Percentiles rank a stretch among this genome's conserved stretches.
Evolutionary conservation across 306 rosid species (phyloP).

Genomic region (Carpinus viminea): DNA sequence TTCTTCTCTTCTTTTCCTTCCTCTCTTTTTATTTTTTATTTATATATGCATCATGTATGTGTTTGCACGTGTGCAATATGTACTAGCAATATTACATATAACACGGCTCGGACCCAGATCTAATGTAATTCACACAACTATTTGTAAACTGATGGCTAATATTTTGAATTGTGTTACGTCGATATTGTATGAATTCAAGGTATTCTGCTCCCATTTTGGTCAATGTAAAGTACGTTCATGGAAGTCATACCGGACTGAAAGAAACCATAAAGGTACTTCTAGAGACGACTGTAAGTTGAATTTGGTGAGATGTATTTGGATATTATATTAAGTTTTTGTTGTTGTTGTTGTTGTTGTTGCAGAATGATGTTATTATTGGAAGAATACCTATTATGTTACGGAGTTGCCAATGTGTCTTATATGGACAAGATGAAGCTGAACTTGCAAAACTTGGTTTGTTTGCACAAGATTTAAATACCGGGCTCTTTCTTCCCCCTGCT

Average conservation of each 20-base stretch:
- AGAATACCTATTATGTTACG: constrained; percentile 90
- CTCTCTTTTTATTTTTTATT: no score
- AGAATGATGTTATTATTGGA: constrained; percentile 61
- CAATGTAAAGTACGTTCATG: constrained; percentile 63
- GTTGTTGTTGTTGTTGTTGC: constrained; percentile 5
- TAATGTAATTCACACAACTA: background rate
- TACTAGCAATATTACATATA: background rate
- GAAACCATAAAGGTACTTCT: constrained; percentile 39
- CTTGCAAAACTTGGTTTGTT: constrained; percentile 79
- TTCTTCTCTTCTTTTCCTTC: no score
- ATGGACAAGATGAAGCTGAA: constrained; percentile 75
- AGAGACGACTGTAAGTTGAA: constrained; percentile 17
- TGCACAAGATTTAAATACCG: background rate
- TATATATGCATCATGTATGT: no score
- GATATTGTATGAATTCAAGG: constrained; percentile 39
- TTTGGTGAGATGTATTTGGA: constrained; percentile 9
- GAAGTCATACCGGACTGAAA: constrained; percentile 26
- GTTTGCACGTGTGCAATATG: no score
- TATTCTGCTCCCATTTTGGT: constrained; percentile 77
- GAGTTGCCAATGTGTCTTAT: constrained; percentile 68
- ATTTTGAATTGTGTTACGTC: constrained; percentile 4
- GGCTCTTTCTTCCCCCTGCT: constrained; percentile 3
- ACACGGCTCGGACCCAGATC: constrained; percentile 9
- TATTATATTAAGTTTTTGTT: constrained; percentile 20
- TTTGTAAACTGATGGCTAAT: constrained; percentile 2